These are phyloP conservation scores for Acanthamoeba polyphaga DNA, from an alignment of 208 protist genomes.

Conservation along the genomic window DNA sequence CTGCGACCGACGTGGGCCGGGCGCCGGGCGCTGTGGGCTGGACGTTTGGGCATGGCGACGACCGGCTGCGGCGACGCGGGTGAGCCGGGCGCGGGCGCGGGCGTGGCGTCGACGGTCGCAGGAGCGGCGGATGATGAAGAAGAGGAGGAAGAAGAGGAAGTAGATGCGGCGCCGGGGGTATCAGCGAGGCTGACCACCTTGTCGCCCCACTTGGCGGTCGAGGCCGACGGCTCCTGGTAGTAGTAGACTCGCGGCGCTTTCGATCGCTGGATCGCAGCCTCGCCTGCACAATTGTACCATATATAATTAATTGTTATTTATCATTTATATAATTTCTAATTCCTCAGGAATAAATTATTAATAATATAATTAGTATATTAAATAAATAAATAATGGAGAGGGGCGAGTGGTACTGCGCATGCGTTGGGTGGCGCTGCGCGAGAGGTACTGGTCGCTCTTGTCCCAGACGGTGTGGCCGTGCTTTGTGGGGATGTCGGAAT, in stretches of 20 bases:
- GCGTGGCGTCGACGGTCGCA: background rate
- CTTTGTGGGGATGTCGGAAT: background rate
- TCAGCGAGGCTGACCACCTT: background rate
- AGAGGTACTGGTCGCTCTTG: constrained; percentile 23
- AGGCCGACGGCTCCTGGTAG: constrained; percentile 37
- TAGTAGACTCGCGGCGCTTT: constrained; percentile 12
- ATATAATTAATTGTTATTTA: too few species aligned
- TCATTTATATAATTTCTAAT: too few species aligned
- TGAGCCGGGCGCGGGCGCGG: background rate
- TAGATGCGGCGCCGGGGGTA: background rate
- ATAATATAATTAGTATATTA: background rate
- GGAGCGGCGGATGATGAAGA: background rate
- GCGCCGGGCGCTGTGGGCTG: background rate
- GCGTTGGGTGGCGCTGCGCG: background rate
- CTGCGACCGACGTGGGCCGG: background rate
- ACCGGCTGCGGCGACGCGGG: background rate
- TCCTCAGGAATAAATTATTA: too few species aligned
- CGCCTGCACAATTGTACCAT: background rate
- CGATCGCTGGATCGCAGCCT: constrained; percentile 35
- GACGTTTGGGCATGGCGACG: background rate
- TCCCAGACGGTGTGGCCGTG: constrained; percentile 53
- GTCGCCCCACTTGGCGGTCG: constrained; percentile 29
- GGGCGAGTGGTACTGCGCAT: constrained; percentile 1
- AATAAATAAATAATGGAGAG: background rate
- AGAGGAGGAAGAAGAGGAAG: background rate